phyloP scores from a whole-genome alignment of 2,329 filamentous ascomycete genomes.

The Phialemoniopsis sp. region DNA sequence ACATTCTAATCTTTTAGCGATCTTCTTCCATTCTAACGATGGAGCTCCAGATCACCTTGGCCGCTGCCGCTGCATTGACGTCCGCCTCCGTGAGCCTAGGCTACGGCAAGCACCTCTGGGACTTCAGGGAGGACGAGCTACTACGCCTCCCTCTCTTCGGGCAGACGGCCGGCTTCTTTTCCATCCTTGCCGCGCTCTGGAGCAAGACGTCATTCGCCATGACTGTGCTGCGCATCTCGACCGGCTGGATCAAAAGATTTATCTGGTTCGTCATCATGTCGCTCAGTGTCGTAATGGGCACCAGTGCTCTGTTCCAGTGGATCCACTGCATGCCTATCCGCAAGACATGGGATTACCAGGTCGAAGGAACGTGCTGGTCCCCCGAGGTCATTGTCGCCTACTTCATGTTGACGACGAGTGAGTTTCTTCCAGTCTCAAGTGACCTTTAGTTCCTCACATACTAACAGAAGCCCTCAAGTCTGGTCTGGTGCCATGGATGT shows the following conservation, averaged over 20 bases:
- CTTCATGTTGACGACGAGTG: conserved; percentile 23
- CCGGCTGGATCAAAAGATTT: conserved; percentile 15
- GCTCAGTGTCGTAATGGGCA: conserved; percentile 17
- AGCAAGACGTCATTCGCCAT: conserved; percentile 33
- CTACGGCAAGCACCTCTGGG: conserved; percentile 16
- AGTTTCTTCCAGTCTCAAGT: background rate
- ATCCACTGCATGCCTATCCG: conserved; percentile 21
- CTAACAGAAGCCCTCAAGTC: conserved; percentile 1
- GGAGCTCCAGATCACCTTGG: conserved; percentile 8
- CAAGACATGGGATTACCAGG: conserved; percentile 17
- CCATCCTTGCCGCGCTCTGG: conserved; percentile 22
- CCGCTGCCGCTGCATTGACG: conserved; percentile 9
- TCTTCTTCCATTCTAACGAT: background rate
- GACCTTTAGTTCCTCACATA: background rate
- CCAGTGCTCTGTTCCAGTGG: conserved; percentile 21
- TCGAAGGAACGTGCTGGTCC: conserved; percentile 7
- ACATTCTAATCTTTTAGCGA: background rate
- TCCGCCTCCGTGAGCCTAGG: conserved; percentile 9
- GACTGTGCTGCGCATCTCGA: conserved; percentile 26
- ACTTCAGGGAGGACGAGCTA: conserved; percentile 4
- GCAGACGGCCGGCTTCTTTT: conserved; percentile 16
- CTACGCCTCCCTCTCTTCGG: conserved; percentile 10
- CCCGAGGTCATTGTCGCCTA: conserved; percentile 22
- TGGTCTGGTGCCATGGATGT: conserved; percentile 27
- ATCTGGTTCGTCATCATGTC: conserved; percentile 26